phyloP scores from a whole-genome alignment of 352 stramenopile genomes.

The Pythium biforme region DNA sequence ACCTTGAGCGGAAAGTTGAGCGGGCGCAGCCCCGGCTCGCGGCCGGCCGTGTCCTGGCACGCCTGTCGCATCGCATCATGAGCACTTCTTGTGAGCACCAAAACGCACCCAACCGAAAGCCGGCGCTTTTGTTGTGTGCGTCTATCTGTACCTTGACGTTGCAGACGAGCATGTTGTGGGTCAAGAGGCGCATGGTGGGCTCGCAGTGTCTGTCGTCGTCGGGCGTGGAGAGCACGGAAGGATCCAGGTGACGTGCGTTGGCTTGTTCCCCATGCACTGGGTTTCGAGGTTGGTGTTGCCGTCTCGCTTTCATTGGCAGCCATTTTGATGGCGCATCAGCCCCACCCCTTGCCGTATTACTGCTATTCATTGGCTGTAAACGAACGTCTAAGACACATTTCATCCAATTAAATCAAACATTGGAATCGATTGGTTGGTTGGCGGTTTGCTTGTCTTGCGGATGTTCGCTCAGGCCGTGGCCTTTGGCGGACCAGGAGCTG shows the following conservation, averaged over 20 bases:
- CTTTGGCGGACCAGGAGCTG: slow-evolving; percentile 8
- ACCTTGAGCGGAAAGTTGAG: slow-evolving; percentile 84
- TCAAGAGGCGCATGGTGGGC: slow-evolving; percentile 78
- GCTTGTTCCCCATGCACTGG: slow-evolving; percentile 5
- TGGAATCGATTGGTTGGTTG: slow-evolving; percentile 36
- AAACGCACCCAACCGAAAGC: slow-evolving; percentile 7
- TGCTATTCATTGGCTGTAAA: slow-evolving; percentile 20
- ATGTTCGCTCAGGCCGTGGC: slow-evolving; percentile 6
- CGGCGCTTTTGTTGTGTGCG: neutral
- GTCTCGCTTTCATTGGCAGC: slow-evolving; percentile 19
- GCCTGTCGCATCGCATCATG: slow-evolving; percentile 33
- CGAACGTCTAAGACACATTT: neutral
- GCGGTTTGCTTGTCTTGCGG: neutral
- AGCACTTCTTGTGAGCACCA: slow-evolving; percentile 1
- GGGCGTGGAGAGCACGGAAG: too few relatives aligned
- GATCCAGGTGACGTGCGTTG: neutral
- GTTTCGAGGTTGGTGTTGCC: neutral
- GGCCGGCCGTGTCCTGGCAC: slow-evolving; percentile 71
- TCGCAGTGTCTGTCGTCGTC: too few relatives aligned
- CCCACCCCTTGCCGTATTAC: slow-evolving; percentile 7
- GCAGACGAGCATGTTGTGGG: slow-evolving; percentile 88
- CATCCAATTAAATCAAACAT: slow-evolving; percentile 13
- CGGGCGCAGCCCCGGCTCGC: slow-evolving; percentile 50
- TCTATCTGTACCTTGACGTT: slow-evolving; percentile 64
- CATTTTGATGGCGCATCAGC: slow-evolving; percentile 18